These are phyloP conservation scores for Serendipita sp. DNA, from an alignment of 1,284 basidiomycete genomes.

Conservation along the genomic window DNA sequence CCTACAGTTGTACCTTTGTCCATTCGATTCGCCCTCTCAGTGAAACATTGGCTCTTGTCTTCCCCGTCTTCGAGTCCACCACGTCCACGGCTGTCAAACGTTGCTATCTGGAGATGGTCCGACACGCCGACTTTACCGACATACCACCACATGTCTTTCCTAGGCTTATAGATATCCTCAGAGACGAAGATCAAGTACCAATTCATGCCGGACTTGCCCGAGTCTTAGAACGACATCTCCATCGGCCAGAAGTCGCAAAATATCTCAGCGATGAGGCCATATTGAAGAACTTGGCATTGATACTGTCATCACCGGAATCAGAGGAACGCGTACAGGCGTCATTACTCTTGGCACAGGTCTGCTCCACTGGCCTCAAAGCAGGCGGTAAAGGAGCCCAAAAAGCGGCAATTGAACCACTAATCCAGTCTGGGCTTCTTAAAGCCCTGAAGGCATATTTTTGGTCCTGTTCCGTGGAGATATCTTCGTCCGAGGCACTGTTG, in stretches of 20 bases:
- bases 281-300: neutral
- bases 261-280: neutral
- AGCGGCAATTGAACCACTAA: neutral
- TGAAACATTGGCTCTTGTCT: neutral
- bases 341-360: neutral
- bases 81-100: neutral
- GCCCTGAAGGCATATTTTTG: neutral
- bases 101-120: constrained; percentile 1
- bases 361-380: neutral
- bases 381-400: neutral
- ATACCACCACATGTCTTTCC: neutral
- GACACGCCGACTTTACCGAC: neutral
- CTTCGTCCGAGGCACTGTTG: neutral
- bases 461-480: neutral
- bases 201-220: neutral
- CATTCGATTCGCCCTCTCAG: constrained; percentile 4
- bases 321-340: neutral
- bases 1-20: neutral
- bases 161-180: neutral
- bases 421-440: neutral
- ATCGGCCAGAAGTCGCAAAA: neutral
- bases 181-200: neutral
- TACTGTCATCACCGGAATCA: neutral
- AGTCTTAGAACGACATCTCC: neutral
- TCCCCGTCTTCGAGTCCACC: neutral